Percentiles rank a stretch among this genome's conserved stretches.
Evolutionary conservation across 2,329 filamentous ascomycete genomes (phyloP).

Genomic region (Lithohypha guttulata): DNA sequence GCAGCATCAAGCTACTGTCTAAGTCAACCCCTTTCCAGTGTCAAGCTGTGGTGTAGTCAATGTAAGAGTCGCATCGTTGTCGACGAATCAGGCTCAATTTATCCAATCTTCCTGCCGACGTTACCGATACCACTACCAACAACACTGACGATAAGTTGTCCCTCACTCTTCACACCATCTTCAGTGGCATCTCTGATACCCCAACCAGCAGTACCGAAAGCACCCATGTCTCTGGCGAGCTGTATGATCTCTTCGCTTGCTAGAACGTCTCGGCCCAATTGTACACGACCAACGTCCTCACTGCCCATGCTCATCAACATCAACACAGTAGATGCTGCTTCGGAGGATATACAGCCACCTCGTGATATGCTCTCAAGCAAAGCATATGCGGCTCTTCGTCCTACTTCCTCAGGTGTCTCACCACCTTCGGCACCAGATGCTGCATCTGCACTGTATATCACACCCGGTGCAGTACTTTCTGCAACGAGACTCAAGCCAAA

Average conservation of each 20-base stretch:
- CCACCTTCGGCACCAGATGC: conserved; percentile 65
- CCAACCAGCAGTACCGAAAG: conserved; percentile 87
- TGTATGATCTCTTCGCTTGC: conserved; percentile 70
- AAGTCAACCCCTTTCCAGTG: too few species aligned
- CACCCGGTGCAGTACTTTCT: conserved; percentile 68
- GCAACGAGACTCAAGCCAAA: conserved; percentile 87
- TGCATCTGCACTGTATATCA: conserved; percentile 80
- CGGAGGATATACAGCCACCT: conserved; percentile 68
- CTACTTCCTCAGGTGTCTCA: conserved; percentile 78
- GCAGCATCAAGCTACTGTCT: too few species aligned
- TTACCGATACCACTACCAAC: conserved; percentile 92
- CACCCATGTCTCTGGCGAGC: conserved; percentile 71
- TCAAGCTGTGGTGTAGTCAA: too few species aligned
- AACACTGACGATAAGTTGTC: conserved; percentile 75
- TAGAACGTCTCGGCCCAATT: conserved; percentile 69
- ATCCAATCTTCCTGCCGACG: conserved; percentile 79
- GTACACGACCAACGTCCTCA: conserved; percentile 82
- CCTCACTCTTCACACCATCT: conserved; percentile 44
- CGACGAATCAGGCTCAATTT: conserved; percentile 23
- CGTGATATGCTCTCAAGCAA: conserved; percentile 70
- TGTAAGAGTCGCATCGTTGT: too few species aligned
- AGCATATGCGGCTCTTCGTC: conserved; percentile 77
- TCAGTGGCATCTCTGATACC: conserved; percentile 67
- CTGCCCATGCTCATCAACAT: conserved; percentile 96
- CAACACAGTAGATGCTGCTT: conserved; percentile 63